A percentile compares a stretch with the other conserved stretches of the same genome.
Conservation (phyloP, 2,329 filamentous ascomycete species). For the Aspergillus tubingensis region DNA sequence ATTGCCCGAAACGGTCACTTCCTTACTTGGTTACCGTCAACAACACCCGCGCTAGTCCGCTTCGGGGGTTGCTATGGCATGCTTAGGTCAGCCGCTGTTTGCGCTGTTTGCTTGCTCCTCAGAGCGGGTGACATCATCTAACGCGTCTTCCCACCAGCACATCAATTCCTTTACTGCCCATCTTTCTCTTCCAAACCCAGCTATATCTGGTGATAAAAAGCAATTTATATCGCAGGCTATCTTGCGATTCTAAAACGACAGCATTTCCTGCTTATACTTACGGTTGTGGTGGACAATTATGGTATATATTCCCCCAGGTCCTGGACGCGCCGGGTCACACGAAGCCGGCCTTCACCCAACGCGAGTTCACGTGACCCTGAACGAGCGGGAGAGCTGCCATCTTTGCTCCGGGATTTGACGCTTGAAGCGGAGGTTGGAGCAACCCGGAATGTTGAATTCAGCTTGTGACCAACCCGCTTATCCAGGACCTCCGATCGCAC, state of each 20-base stretch:
- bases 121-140: conserved; percentile 29
- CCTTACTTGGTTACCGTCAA: conserved; percentile 27
- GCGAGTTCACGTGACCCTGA: conserved; percentile 36
- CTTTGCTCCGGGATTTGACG: conserved; percentile 7
- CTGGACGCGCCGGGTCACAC: conserved; percentile 25
- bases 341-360: conserved; percentile 25
- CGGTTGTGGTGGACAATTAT: not conserved
- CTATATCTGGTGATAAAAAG: not conserved
- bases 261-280: not conserved
- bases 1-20: conserved; percentile 20
- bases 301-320: not conserved
- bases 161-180: not conserved
- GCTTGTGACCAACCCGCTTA: not conserved
- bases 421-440: not conserved
- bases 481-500: not conserved
- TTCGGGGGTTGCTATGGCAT: conserved; percentile 18
- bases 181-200: not conserved
- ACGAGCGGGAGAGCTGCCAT: not conserved
- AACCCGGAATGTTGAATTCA: not conserved
- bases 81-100: conserved; percentile 26
- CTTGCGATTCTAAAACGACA: conserved; percentile 9
- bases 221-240: too few relatives aligned
- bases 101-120: conserved; percentile 16
- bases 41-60: conserved; percentile 21
- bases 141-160: conserved; percentile 29